Conservation (phyloP, 805 yeast genomes). For the Wickerhamomyces bovis region DNA sequence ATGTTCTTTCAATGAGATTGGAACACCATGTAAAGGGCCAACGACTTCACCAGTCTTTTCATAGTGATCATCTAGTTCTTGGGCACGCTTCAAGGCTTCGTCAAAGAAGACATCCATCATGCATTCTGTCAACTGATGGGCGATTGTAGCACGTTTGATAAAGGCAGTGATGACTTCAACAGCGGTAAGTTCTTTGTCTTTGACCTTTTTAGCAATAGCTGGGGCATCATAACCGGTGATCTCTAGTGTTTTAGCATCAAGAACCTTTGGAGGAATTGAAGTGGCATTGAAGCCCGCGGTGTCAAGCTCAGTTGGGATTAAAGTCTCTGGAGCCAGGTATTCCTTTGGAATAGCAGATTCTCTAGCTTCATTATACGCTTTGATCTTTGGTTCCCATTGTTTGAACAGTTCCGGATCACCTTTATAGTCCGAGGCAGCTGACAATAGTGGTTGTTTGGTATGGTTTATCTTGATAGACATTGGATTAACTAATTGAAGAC, state of each 20-base stretch:
- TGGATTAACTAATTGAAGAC: too few relatives aligned
- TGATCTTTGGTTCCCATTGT: slow-evolving; percentile 22
- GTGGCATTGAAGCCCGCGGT: slow-evolving; percentile 19
- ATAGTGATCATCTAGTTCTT: slow-evolving; percentile 48
- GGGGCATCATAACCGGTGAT: slow-evolving; percentile 20
- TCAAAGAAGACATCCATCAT: slow-evolving; percentile 57
- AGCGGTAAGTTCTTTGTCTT: slow-evolving; percentile 16
- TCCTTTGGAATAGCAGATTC: slow-evolving; percentile 20
- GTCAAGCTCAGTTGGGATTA: slow-evolving; percentile 20
- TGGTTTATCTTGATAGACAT: slow-evolving; percentile 11
- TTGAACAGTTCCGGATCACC: slow-evolving; percentile 16
- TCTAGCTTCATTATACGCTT: slow-evolving; percentile 17
- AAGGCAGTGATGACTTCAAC: slow-evolving; percentile 18
- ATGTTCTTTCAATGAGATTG: slow-evolving; percentile 65
- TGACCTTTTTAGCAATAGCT: slow-evolving; percentile 16
- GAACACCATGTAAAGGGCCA: slow-evolving; percentile 69
- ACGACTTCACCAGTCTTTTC: slow-evolving; percentile 43
- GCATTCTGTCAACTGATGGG: slow-evolving; percentile 58
- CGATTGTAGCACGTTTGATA: slow-evolving; percentile 46
- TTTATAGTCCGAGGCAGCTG: slow-evolving; percentile 5
- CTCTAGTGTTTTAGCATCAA: slow-evolving; percentile 12
- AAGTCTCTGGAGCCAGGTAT: slow-evolving; percentile 15
- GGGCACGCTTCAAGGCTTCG: slow-evolving; percentile 54
- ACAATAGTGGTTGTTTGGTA: slow-evolving; percentile 11
- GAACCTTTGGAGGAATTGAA: slow-evolving; percentile 15